Evolutionary conservation across 345 rosid species (phyloP).

Genomic region (Euphorbia lathyris): DNA sequence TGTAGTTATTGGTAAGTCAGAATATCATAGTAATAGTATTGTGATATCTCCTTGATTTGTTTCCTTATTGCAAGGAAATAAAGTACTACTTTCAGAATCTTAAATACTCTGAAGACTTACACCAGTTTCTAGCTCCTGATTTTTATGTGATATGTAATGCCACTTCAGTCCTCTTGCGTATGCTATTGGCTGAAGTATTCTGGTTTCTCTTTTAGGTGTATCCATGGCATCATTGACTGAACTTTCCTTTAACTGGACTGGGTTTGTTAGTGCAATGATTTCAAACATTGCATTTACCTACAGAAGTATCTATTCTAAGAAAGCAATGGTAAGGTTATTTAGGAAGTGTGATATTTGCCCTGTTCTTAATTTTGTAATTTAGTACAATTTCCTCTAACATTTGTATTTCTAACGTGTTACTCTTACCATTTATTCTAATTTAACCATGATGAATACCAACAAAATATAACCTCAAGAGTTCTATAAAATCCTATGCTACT

Average conservation of each 20-base stretch:
- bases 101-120: not conserved
- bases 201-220: constrained; percentile 37
- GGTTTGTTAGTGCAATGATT: constrained; percentile 54
- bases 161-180: not conserved
- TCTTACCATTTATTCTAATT: not conserved
- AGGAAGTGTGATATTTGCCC: not conserved
- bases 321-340: constrained; percentile 43
- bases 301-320: constrained; percentile 54
- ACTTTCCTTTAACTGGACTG: constrained; percentile 55
- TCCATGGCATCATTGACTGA: constrained; percentile 57
- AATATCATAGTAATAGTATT: not conserved
- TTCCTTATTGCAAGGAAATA: not conserved
- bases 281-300: constrained; percentile 51
- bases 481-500: not conserved
- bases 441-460: not conserved
- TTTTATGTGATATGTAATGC: not conserved
- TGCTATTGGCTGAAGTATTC: constrained; percentile 8
- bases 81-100: not conserved
- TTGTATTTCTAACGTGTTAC: not conserved
- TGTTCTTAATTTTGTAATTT: not conserved
- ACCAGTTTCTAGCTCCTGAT: constrained; percentile 1
- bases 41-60: not conserved
- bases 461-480: not conserved
- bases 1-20: constrained; percentile 43
- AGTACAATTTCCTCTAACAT: not conserved